These are phyloP conservation scores for maize (Zea mays) DNA, from an alignment of 176 grass and related monocot genomes.

Conservation along the genomic window Zm-B73-REFERENCE-NAM-5.0 NC_050101.1:89618501-89619000, in stretches of 20 bases:
- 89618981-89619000: constrained; percentile 26
- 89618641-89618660: constrained; percentile 60
- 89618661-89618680: constrained; percentile 70
- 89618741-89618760: constrained; percentile 68
- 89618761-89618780: constrained; percentile 61
- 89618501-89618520: constrained; percentile 61
- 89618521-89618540: constrained; percentile 76
- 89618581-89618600: constrained; percentile 40
- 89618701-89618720: constrained; percentile 71
- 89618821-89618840: constrained; percentile 59
- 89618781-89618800: constrained; percentile 62
- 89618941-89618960: constrained; percentile 19
- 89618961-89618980: constrained; percentile 21
- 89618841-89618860: constrained; percentile 41
- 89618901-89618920: constrained; percentile 28
- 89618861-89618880: constrained; percentile 50
- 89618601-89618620: constrained; percentile 45
- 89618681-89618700: constrained; percentile 63
- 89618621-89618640: constrained; percentile 75
- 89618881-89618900: constrained; percentile 42
- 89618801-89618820: constrained; percentile 62
- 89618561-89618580: constrained; percentile 66
- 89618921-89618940: constrained; percentile 9
- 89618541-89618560: constrained; percentile 72
- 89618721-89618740: constrained; percentile 64